Base-by-base conservation (phyloP, 2,329 filamentous ascomycete species). In the Endocalyx cinctus region DNA sequence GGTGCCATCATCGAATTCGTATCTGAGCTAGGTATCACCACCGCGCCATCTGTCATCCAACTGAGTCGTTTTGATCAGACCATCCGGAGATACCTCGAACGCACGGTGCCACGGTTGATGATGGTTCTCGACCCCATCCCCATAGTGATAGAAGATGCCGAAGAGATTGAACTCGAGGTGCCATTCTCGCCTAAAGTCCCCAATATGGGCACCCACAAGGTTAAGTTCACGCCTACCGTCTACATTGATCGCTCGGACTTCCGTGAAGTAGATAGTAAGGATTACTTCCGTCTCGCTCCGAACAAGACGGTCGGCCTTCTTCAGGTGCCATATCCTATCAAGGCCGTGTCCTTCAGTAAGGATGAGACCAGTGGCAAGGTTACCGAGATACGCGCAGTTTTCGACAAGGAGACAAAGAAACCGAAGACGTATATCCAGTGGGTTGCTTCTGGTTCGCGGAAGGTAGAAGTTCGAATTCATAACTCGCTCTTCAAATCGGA, bases 361-460 rank as follows among this genome's bases (percentile, higher is more conserved):
- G 82, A 87, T 45, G 63, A 71, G 14, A 58, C 62, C 1, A 74
- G 72, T 3, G 82, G 80, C 26, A 67, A 71, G 31, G 72, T 88
- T 27, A 80, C 68, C 2, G 74, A 79, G 45, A 74, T 90, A 38
- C 70, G 72, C 19, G 84, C 82, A 11, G 70, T 72, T 14, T 80
- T 80, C 34, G 82, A 86, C 41, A 84, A 83, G 38, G 82, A 86
- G 40, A 76, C 72, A 13, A 79, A 82, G 53, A 76, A 79, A 49
- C 78, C 83, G 26, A 90, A 94, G 65, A 81, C 87, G 2, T 86
- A 79, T 54, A 94, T 96, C 56, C 88, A 95, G 55, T 96, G 90
- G 90, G 85, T 95, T 5, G 78, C 80, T 5, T 77, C 79, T 25
- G 81, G 77, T 2, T 74, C 82, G 1, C 71, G 71, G 11, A 78